Percentiles rank a stretch among this genome's conserved stretches.
Evolutionary conservation across 495 filamentous ascomycete genomes (phyloP).

Genomic region (Recurvomyces mirabilis): DNA sequence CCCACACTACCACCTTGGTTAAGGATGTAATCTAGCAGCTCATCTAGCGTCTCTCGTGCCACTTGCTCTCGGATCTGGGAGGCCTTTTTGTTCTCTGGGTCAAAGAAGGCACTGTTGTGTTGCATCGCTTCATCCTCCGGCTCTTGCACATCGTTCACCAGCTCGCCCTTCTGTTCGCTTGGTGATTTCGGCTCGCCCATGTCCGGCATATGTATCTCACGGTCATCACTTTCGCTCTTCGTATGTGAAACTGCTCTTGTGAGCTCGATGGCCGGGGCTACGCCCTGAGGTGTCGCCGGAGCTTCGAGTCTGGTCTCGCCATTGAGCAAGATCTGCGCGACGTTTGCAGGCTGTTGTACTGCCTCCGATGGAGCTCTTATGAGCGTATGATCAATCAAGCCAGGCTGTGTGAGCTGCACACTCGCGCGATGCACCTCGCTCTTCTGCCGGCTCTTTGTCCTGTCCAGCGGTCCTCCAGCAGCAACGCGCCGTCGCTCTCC

Average conservation of each 20-base stretch:
- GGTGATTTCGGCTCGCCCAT: slow-evolving; percentile 14
- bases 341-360: slow-evolving; percentile 4
- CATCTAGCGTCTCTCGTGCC: slow-evolving; percentile 82
- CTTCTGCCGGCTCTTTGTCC: slow-evolving; percentile 6
- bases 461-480: slow-evolving; percentile 43
- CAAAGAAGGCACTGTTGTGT: slow-evolving; percentile 88
- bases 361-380: background rate
- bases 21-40: slow-evolving; percentile 78
- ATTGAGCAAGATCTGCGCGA: slow-evolving; percentile 31
- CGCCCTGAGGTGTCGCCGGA: slow-evolving; percentile 9
- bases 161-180: background rate
- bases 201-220: slow-evolving; percentile 6
- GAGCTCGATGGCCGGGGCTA: background rate
- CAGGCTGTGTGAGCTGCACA: slow-evolving; percentile 19
- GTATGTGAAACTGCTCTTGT: background rate
- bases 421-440: slow-evolving; percentile 6
- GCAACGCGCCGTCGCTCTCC: slow-evolving; percentile 78
- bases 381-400: slow-evolving; percentile 21
- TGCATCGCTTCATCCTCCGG: slow-evolving; percentile 47
- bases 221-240: slow-evolving; percentile 5
- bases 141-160: slow-evolving; percentile 1
- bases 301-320: slow-evolving; percentile 26
- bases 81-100: slow-evolving; percentile 75
- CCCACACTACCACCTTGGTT: slow-evolving; percentile 78
- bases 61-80: slow-evolving; percentile 79